These are phyloP conservation scores for Boletus vinaceobasis DNA, from an alignment of 768 basidiomycete genomes.

Conservation along the genomic window DNA sequence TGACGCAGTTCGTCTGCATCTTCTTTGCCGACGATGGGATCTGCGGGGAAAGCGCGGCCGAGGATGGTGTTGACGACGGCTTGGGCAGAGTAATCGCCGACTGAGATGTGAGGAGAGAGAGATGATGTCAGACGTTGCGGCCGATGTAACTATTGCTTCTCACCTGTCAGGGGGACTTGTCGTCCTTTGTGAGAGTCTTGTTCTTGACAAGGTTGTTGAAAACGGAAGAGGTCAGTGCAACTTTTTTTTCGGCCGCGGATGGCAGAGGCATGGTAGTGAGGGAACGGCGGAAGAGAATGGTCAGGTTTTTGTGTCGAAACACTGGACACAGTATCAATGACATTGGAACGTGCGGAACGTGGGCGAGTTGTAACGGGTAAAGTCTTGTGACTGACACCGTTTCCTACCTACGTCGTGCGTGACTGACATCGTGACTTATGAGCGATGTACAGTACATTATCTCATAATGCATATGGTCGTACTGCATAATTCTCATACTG, in stretches of 20 bases:
- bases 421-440: too few relatives aligned
- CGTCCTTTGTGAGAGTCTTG: slow-evolving; percentile 85
- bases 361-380: too few relatives aligned
- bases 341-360: not conserved
- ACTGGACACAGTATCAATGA: not conserved
- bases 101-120: slow-evolving; percentile 39
- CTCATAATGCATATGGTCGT: too few relatives aligned
- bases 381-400: too few relatives aligned
- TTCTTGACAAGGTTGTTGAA: slow-evolving; percentile 82
- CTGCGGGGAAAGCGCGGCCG: slow-evolving; percentile 69
- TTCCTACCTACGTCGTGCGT: too few relatives aligned
- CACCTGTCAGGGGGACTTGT: slow-evolving; percentile 90
- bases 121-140: not conserved
- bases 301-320: slow-evolving; percentile 11
- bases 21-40: slow-evolving; percentile 93
- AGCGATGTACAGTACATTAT: too few relatives aligned
- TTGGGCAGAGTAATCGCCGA: slow-evolving; percentile 93
- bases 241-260: slow-evolving; percentile 66
- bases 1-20: slow-evolving; percentile 75
- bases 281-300: not conserved
- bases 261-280: slow-evolving; percentile 46
- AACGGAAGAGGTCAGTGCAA: slow-evolving; percentile 83
- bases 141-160: slow-evolving; percentile 8
- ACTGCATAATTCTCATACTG: too few relatives aligned
- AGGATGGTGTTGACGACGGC: slow-evolving; percentile 87